phyloP scores from a whole-genome alignment of 805 yeast genomes.

The Ogataea dorogensis region DNA sequence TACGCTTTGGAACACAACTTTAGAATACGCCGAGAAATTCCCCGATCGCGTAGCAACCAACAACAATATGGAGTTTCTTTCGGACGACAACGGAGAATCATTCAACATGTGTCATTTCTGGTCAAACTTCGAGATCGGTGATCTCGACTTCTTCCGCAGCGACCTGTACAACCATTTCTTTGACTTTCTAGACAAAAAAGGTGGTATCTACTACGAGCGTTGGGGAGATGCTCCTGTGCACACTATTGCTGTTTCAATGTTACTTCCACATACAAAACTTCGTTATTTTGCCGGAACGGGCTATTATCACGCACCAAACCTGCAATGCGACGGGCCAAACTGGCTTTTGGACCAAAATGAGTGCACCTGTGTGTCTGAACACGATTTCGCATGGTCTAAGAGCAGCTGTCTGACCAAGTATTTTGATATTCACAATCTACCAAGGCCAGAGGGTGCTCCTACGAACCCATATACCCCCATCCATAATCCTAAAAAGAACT shows the following conservation, averaged over 20 bases:
- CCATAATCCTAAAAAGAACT: conserved; percentile 17
- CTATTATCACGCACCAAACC: conserved; percentile 54
- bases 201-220: conserved; percentile 66
- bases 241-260: conserved; percentile 31
- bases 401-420: conserved; percentile 50
- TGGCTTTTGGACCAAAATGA: conserved; percentile 43
- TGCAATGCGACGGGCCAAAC: conserved; percentile 56
- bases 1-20: conserved; percentile 50
- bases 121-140: conserved; percentile 66
- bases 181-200: conserved; percentile 53
- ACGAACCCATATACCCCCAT: conserved; percentile 28
- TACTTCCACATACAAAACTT: conserved; percentile 29
- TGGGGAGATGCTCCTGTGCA: conserved; percentile 52
- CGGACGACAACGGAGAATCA: conserved; percentile 41
- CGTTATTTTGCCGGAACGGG: conserved; percentile 50
- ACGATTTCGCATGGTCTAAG: conserved; percentile 50
- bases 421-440: conserved; percentile 33
- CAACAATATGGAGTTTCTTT: conserved; percentile 47
- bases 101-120: conserved; percentile 64
- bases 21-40: conserved; percentile 41
- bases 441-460: conserved; percentile 30
- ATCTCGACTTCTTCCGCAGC: conserved; percentile 54
- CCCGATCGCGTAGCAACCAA: conserved; percentile 48
- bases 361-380: conserved; percentile 49
- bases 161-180: conserved; percentile 56